phyloP scores from a whole-genome alignment of 768 basidiomycete species.

The Postia placenta region DNA sequence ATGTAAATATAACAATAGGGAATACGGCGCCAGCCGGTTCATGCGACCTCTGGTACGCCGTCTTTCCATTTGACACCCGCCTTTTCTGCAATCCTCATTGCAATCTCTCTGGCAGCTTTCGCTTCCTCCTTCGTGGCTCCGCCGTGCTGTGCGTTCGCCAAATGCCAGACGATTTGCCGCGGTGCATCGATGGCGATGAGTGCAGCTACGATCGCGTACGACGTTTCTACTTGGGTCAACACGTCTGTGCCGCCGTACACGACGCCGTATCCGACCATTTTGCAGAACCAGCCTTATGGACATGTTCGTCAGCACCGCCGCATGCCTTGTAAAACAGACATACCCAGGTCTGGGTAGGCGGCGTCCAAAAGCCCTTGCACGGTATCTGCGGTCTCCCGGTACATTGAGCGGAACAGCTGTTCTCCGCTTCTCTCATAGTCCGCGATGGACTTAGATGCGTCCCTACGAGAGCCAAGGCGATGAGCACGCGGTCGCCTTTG shows the following conservation, averaged over 20 bases:
- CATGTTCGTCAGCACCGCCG: background rate
- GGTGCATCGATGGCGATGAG: slow-evolving; percentile 59
- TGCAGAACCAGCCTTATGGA: slow-evolving; percentile 47
- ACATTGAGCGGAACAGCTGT: slow-evolving; percentile 40
- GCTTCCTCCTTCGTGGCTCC: slow-evolving; percentile 51
- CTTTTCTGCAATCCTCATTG: slow-evolving; percentile 42
- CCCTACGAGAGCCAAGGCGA: slow-evolving; percentile 26
- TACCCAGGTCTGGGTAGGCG: slow-evolving; percentile 63
- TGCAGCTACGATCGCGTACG: slow-evolving; percentile 54
- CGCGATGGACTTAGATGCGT: slow-evolving; percentile 34
- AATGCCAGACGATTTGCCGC: slow-evolving; percentile 61
- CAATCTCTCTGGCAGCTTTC: slow-evolving; percentile 46
- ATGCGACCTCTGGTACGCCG: slow-evolving; percentile 39
- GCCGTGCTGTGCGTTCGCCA: slow-evolving; percentile 46
- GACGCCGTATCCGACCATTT: slow-evolving; percentile 49
- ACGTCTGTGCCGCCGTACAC: slow-evolving; percentile 44
- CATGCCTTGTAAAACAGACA: slow-evolving; percentile 15
- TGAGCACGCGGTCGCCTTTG: background rate
- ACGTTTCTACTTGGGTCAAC: slow-evolving; percentile 47
- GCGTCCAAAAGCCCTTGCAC: slow-evolving; percentile 42
- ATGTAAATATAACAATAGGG: too few relatives aligned
- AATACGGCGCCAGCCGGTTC: too few relatives aligned
- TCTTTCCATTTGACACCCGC: slow-evolving; percentile 49
- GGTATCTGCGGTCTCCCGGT: slow-evolving; percentile 47
- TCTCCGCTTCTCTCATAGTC: slow-evolving; percentile 39